These are phyloP conservation scores for Ascoidea tarda DNA, from an alignment of 805 yeast genomes.

Conservation along the genomic window DNA sequence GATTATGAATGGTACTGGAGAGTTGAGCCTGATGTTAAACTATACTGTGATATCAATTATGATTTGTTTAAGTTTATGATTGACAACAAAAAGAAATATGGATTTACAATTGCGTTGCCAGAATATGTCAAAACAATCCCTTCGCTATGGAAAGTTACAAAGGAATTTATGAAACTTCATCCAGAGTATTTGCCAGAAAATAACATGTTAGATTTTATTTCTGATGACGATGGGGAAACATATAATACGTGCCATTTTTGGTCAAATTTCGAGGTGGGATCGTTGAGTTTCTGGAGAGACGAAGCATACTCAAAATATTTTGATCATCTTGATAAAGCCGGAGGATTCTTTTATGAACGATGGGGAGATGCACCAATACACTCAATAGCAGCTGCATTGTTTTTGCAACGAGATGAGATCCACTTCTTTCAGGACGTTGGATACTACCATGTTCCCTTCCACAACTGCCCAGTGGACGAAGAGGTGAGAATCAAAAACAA, in stretches of 20 bases:
- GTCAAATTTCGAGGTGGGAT: slow-evolving; percentile 76
- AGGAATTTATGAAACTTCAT: slow-evolving; percentile 42
- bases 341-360: slow-evolving; percentile 79
- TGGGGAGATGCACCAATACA: slow-evolving; percentile 94
- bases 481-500: slow-evolving; percentile 38
- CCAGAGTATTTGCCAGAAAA: slow-evolving; percentile 46
- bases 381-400: slow-evolving; percentile 65
- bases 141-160: slow-evolving; percentile 63
- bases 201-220: slow-evolving; percentile 57
- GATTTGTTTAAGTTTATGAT: slow-evolving; percentile 75
- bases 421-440: slow-evolving; percentile 76
- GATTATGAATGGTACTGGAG: slow-evolving; percentile 87
- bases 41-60: slow-evolving; percentile 65
- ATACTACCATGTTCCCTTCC: slow-evolving; percentile 62
- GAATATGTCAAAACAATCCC: slow-evolving; percentile 61
- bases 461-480: slow-evolving; percentile 63
- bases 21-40: slow-evolving; percentile 71
- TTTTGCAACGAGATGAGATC: slow-evolving; percentile 46
- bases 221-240: slow-evolving; percentile 52
- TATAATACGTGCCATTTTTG: slow-evolving; percentile 84
- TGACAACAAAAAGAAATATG: slow-evolving; percentile 57
- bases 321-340: slow-evolving; percentile 49
- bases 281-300: slow-evolving; percentile 58
- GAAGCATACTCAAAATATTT: slow-evolving; percentile 57
- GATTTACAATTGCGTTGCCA: slow-evolving; percentile 61